These are phyloP conservation scores for Hypoxylon subgilvum DNA, from an alignment of 495 filamentous ascomycete genomes.

Conservation along the genomic window DNA sequence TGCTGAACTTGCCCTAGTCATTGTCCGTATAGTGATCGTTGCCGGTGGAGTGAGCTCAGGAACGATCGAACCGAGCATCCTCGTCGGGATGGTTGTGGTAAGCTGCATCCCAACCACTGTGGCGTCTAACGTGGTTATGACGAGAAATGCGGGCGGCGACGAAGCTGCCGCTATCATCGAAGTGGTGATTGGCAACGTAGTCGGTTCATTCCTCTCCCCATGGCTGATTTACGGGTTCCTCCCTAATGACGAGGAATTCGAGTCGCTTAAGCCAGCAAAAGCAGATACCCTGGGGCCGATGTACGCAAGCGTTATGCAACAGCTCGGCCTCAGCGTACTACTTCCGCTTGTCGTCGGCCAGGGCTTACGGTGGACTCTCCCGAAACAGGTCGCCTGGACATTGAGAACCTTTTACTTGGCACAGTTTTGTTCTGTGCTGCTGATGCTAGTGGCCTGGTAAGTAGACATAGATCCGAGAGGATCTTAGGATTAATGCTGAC, in stretches of 20 bases:
- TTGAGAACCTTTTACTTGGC: slow-evolving; percentile 53
- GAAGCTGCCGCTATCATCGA: slow-evolving; percentile 62
- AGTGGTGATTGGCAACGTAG: slow-evolving; percentile 61
- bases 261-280: slow-evolving; percentile 51
- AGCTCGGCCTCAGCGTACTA: slow-evolving; percentile 57
- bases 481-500: slow-evolving; percentile 1
- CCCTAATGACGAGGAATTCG: slow-evolving; percentile 51
- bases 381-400: slow-evolving; percentile 47
- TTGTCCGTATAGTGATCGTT: slow-evolving; percentile 56
- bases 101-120: slow-evolving; percentile 65
- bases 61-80: slow-evolving; percentile 55
- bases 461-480: slow-evolving; percentile 19
- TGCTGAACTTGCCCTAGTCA: slow-evolving; percentile 43
- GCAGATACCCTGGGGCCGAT: slow-evolving; percentile 51
- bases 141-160: slow-evolving; percentile 59
- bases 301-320: slow-evolving; percentile 60
- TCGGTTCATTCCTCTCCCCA: slow-evolving; percentile 59
- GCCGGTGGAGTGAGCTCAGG: slow-evolving; percentile 48
- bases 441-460: slow-evolving; percentile 60
- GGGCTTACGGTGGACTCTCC: slow-evolving; percentile 55
- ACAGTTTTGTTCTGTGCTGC: slow-evolving; percentile 53
- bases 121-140: slow-evolving; percentile 66
- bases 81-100: slow-evolving; percentile 61
- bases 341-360: slow-evolving; percentile 59
- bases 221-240: slow-evolving; percentile 59